Conservation (phyloP, 306 rosid genomes). For the Cucurbita moschata region DNA sequence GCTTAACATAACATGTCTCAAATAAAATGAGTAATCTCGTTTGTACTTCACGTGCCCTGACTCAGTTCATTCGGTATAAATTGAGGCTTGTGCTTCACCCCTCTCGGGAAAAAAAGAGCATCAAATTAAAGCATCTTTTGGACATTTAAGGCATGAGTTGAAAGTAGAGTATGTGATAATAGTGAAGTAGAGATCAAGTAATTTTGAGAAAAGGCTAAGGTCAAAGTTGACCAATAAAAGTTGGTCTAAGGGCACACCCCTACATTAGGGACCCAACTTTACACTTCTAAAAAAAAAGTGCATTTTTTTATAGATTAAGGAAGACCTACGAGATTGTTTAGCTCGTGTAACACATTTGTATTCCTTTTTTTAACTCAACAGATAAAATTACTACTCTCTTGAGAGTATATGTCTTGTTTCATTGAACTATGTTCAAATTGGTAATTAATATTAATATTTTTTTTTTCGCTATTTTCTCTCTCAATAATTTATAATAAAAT, state of each 20-base stretch:
- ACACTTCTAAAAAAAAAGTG: no score
- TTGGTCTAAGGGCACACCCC: neutral
- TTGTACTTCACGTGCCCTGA: neutral
- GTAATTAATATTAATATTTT: no score
- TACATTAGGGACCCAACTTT: no score
- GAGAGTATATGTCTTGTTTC: no score
- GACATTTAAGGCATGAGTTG: neutral
- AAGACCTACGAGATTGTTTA: no score
- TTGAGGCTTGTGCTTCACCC: neutral
- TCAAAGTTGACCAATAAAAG: conserved; percentile 2
- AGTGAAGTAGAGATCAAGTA: neutral
- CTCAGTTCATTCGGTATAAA: neutral
- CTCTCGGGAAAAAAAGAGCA: neutral
- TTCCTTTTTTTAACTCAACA: no score
- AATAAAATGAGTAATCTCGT: neutral
- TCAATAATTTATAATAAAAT: no score
- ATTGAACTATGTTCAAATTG: no score
- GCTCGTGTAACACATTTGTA: no score
- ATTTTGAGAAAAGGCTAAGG: neutral
- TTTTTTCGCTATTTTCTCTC: no score
- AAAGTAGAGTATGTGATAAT: neutral
- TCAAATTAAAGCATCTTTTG: neutral
- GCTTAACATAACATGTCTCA: neutral
- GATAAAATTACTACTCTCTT: no score
- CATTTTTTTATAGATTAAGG: no score